Evolutionary conservation across 2,329 filamentous ascomycete genomes (phyloP), one percentile per base, ranked within the genome.

Genomic region (Reticulascus tulasneorum): DNA sequence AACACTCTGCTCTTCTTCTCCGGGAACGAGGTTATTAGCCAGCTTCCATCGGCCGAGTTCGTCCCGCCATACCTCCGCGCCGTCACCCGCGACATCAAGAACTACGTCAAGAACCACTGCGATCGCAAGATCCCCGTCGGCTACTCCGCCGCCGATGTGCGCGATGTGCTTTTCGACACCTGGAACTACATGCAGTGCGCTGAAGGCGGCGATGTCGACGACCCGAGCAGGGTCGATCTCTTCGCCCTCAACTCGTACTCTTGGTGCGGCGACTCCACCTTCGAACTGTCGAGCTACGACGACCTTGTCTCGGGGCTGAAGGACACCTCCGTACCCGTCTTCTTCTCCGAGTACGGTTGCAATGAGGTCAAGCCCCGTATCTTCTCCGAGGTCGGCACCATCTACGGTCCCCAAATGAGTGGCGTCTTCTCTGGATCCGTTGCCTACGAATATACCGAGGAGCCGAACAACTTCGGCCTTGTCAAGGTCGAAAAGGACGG

Each of bases 301-400:
- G 63, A 68, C 13, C 67, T 88, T 23, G 78, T 84, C 30, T 56
- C 65, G 3, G 76, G 80, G 56, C 88, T 91, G 67, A 62, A 69
- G 49, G 70, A 70, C 46, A 76, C 74, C 24, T 76, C 80, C 12
- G 73, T 89, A 23, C 86, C 86, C 21, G 71, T 90, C 50, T 91
- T 91, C 72, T 90, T 86, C 69, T 86, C 82, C 46, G 86, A 93
- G 55, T 84, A 73, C 50, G 86, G 86, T 42, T 91, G 86, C 76
- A 91, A 89, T 66, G 67, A 71, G 23, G 77, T 79, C 11, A 57
- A 65, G n/a, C 81, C 84, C 11, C 83, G 86, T 48, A 62, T 79
- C 50, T 93, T 89, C 65, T 82, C 84, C 47, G 86, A 93, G 62
- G 82, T 88, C 10, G 70, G 67, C 37, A 69, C 80, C 44, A 79